These are phyloP conservation scores for Pythium periplocum DNA, from an alignment of 352 stramenopile genomes.

Conservation along the genomic window DNA sequence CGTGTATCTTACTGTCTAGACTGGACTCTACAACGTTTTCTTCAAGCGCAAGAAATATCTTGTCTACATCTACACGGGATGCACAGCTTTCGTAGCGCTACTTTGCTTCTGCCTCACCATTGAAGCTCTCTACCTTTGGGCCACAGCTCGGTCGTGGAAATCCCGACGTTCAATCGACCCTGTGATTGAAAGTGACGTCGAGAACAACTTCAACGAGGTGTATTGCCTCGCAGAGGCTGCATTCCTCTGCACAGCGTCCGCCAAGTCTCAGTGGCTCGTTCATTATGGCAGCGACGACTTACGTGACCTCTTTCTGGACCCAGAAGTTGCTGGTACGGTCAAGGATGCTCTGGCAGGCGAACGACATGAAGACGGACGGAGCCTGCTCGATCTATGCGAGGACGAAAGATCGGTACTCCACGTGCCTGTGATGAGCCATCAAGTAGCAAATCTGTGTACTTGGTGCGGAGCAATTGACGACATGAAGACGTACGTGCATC, in stretches of 20 bases:
- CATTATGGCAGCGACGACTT: constrained; percentile 21
- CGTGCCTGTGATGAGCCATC: constrained; percentile 5
- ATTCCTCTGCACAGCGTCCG: constrained; percentile 16
- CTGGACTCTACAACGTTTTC: constrained; percentile 17
- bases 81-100: constrained; percentile 10
- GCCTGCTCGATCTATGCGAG: constrained; percentile 16
- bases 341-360: constrained; percentile 18
- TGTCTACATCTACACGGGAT: constrained; percentile 13
- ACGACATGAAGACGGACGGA: background rate
- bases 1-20: background rate
- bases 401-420: constrained; percentile 18
- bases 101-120: constrained; percentile 16
- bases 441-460: constrained; percentile 14
- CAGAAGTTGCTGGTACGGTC: constrained; percentile 5
- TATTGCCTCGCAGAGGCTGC: constrained; percentile 21
- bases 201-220: constrained; percentile 17
- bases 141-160: constrained; percentile 13
- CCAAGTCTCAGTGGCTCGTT: constrained; percentile 20
- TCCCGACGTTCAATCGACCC: constrained; percentile 1
- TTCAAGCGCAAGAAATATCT: constrained; percentile 16
- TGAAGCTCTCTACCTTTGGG: constrained; percentile 10
- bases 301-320: constrained; percentile 16
- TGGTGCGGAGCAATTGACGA: constrained; percentile 20
- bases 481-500: constrained; percentile 15
- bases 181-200: constrained; percentile 10